Evolutionary conservation across 169 alveolate species (phyloP), one percentile per base, ranked within the genome.

Genomic region (Eimeria maxima): DNA sequence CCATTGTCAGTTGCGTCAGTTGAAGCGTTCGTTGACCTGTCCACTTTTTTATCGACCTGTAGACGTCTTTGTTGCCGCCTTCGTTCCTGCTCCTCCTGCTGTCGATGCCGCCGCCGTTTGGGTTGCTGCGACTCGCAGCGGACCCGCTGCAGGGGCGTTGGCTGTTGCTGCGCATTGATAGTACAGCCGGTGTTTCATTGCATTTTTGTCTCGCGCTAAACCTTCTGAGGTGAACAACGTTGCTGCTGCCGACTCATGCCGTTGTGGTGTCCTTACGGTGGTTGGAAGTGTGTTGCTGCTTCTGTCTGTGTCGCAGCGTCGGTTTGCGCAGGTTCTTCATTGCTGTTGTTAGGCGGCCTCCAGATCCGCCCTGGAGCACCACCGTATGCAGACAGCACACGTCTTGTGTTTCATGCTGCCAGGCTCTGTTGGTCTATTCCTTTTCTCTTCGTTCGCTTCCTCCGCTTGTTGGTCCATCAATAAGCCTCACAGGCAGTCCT

Each of bases 321-420:
- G 1, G 93, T 86, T 22, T 86, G 93, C 53, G 93, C 93, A 14
- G 93, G 93, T n/a, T 86, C 93, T 22, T 60, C 93, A 1, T 55
- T 86, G 81, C 65, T 86, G 44, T 11, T 86, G 22, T 44, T 27
- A 33, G 93, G 93, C 60, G 93, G 93, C 22, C 80, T 86, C 16
- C 57, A 63, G 42, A 24, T 86, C 44, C 78, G 93, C 50, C 80
- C 50, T 5, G 50, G 81, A 29, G 80, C 80, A 22, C 13, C 42
- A 22, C 93, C 93, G 93, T 86, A 86, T 8, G 89, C 29, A 7
- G 3, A 74, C 7, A 33, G 45, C 22, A 78, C n/a, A 14, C 7
- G 27, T 29, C 27, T 0, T 27, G 57, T 24, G 5, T 13, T 5
- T 42, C 20, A 57, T 18, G 33, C 38, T 86, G 38, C 14, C 81